phyloP scores from a whole-genome alignment of 2,329 filamentous ascomycete species.

The Aurifilum marmelostoma region DNA sequence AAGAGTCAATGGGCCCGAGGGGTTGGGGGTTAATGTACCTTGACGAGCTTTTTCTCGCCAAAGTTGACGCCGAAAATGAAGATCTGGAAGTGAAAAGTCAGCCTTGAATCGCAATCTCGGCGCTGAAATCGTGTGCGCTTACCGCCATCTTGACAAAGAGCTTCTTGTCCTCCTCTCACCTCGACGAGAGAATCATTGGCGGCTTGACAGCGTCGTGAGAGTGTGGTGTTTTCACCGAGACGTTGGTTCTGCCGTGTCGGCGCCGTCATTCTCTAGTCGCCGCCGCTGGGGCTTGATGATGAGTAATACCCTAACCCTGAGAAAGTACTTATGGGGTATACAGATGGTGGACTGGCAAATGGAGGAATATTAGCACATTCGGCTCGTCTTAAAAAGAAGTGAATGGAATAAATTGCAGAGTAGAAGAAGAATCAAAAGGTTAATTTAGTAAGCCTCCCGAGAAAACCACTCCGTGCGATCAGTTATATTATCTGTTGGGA shows the following conservation, averaged over 20 bases:
- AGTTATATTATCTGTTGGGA: background rate
- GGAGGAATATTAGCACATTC: background rate
- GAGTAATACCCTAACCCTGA: slow-evolving; percentile 6
- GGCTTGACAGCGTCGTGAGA: background rate
- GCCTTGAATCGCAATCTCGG: background rate
- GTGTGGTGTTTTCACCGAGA: background rate
- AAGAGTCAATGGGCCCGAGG: slow-evolving; percentile 22
- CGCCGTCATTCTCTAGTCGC: slow-evolving; percentile 11
- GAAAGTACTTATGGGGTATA: background rate
- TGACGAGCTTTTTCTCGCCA: slow-evolving; percentile 78
- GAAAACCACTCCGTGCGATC: background rate
- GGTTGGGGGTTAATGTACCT: slow-evolving; percentile 57
- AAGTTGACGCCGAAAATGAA: slow-evolving; percentile 89
- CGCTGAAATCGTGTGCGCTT: background rate
- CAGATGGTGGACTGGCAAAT: background rate
- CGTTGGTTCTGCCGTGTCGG: slow-evolving; percentile 17
- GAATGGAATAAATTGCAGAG: too few species aligned
- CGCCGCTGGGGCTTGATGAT: background rate
- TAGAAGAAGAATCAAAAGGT: too few species aligned
- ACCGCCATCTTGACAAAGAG: slow-evolving; percentile 17
- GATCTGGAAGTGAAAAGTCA: slow-evolving; percentile 54
- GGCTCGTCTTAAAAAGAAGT: too few species aligned
- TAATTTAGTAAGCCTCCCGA: background rate
- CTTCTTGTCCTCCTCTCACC: slow-evolving; percentile 18
- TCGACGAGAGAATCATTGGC: slow-evolving; percentile 15